A percentile compares a stretch with the other conserved stretches of the same genome.
phyloP scores from a whole-genome alignment of 257 asterid species.

The Primulina huaijiensis region DNA sequence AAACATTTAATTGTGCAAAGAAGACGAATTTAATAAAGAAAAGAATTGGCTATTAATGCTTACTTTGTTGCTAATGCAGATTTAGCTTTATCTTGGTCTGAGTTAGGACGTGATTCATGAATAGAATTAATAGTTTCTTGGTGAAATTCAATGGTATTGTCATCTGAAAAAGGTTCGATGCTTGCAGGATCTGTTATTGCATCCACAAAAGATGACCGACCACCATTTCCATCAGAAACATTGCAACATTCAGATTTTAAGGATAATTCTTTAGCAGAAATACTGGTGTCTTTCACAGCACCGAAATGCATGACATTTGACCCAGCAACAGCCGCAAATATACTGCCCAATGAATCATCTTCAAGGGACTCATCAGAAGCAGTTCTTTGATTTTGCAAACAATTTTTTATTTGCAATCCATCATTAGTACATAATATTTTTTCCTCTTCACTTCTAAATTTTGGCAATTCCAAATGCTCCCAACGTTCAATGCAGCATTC shows the following conservation, averaged over 20 bases:
- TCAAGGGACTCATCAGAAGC: slow-evolving; percentile 25
- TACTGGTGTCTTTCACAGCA: slow-evolving; percentile 33
- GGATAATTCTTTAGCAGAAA: slow-evolving; percentile 28
- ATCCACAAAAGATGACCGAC: slow-evolving; percentile 27
- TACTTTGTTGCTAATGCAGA: slow-evolving; percentile 40
- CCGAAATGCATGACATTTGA: slow-evolving; percentile 23
- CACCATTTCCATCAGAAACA: slow-evolving; percentile 33
- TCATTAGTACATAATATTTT: slow-evolving; percentile 24
- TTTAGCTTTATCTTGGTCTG: slow-evolving; percentile 32
- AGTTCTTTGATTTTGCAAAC: slow-evolving; percentile 24
- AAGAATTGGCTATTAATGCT: slow-evolving; percentile 24
- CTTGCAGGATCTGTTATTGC: slow-evolving; percentile 22
- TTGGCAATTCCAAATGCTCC: slow-evolving; percentile 26
- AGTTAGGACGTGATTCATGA: slow-evolving; percentile 26
- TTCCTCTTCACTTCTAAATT: slow-evolving; percentile 30
- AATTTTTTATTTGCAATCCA: slow-evolving; percentile 16
- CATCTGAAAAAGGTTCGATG: slow-evolving; percentile 34
- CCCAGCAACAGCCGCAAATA: slow-evolving; percentile 28
- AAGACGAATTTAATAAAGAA: slow-evolving; percentile 17
- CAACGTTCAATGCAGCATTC: slow-evolving; percentile 31
- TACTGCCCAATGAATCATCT: slow-evolving; percentile 27
- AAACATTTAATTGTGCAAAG: slow-evolving; percentile 10
- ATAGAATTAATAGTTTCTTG: slow-evolving; percentile 30
- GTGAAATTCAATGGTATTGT: slow-evolving; percentile 26
- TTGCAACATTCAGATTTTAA: slow-evolving; percentile 29